Percentiles rank a stretch among this genome's conserved stretches.
Conservation (phyloP, 306 rosid species). For the Gastrolobium bilobum region DNA sequence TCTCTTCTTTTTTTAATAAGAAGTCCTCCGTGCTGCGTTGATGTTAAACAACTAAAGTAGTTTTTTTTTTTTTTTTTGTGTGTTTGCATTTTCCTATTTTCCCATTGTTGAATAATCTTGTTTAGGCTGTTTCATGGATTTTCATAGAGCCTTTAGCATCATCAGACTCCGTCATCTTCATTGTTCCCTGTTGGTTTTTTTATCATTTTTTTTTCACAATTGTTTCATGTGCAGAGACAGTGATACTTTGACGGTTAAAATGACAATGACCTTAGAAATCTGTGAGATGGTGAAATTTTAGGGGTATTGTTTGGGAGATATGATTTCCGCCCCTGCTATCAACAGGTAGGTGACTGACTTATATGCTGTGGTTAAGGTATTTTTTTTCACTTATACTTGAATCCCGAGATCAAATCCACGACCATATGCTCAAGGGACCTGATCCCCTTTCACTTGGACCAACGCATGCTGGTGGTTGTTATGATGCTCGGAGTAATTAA, state of each 20-base stretch:
- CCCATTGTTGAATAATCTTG: neutral
- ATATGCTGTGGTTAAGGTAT: no score
- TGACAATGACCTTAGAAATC: neutral
- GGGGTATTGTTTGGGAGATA: neutral
- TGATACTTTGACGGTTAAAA: neutral
- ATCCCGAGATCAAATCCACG: no score
- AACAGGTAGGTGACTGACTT: no score
- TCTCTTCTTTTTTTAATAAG: neutral
- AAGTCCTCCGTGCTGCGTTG: no score
- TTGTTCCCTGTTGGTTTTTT: neutral
- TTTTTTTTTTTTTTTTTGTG: no score
- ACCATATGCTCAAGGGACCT: no score
- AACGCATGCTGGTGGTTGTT: no score
- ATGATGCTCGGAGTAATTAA: neutral
- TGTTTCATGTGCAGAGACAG: neutral
- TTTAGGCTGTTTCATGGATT: neutral
- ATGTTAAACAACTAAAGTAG: neutral
- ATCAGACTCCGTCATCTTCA: neutral
- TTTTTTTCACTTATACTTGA: no score
- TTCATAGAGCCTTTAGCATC: neutral
- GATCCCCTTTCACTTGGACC: no score
- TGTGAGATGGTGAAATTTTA: neutral
- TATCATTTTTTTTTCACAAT: neutral
- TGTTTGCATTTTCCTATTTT: conserved; percentile 13
- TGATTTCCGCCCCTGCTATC: no score